Evolutionary conservation across 345 rosid species (phyloP).

Genomic region (Populus tremula): DNA sequence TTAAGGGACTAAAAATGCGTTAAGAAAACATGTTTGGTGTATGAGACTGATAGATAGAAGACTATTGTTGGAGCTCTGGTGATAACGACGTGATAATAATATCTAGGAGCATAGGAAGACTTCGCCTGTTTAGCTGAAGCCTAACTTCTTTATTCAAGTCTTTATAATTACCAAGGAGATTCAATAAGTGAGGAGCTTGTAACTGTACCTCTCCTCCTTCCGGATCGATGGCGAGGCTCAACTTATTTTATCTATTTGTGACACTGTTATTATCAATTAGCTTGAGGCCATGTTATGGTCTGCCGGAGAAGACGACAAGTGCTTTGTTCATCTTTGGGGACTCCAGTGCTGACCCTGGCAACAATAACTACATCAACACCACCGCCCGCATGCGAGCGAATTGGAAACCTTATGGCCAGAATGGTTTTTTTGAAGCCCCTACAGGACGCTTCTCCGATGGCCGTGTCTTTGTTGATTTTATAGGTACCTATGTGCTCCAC

Average conservation of each 20-base stretch:
- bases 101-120: too few relatives aligned
- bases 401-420: slow-evolving; percentile 42
- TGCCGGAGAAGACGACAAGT: neutral
- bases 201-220: too few relatives aligned
- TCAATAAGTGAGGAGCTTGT: too few relatives aligned
- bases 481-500: slow-evolving; percentile 26
- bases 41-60: too few relatives aligned
- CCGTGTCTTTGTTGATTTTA: slow-evolving; percentile 49
- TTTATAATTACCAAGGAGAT: too few relatives aligned
- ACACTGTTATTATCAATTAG: neutral
- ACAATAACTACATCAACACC: slow-evolving; percentile 52
- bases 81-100: too few relatives aligned
- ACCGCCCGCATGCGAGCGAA: slow-evolving; percentile 39
- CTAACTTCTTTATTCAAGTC: too few relatives aligned
- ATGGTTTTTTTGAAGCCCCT: slow-evolving; percentile 38
- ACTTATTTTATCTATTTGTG: neutral
- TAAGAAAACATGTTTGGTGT: too few relatives aligned
- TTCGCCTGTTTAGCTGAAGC: too few relatives aligned
- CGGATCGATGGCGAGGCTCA: too few relatives aligned
- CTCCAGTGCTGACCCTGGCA: slow-evolving; percentile 50
- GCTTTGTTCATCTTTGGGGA: slow-evolving; percentile 56
- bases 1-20: too few relatives aligned
- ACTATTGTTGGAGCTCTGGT: too few relatives aligned
- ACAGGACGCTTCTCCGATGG: slow-evolving; percentile 56
- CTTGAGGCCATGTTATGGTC: slow-evolving; percentile 1